Evolutionary conservation across 306 rosid genomes (phyloP), one percentile per base, ranked within the genome.

Genomic region (Dryas octopetala): DNA sequence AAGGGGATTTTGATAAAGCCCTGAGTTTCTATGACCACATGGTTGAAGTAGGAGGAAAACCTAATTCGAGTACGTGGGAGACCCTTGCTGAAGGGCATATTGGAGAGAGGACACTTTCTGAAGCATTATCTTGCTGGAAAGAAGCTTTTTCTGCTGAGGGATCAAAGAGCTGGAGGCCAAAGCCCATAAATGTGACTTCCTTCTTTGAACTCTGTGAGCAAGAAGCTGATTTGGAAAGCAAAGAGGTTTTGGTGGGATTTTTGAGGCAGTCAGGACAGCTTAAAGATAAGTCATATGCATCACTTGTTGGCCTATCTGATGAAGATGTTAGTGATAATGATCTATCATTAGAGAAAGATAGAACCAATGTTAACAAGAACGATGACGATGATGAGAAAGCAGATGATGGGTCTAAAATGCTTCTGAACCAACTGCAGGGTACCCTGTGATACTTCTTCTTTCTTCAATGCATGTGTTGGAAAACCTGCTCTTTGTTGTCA

Each of bases 1-100:
- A 84, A 1, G 87, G 91, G 6, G 43, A 82, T 73, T 73, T 77
- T 15, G 92, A 87, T 54, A 92, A 84, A 84, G 96, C 91, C 54
- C 57, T 73, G 43, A 68, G 74, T 76, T 87, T 90, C 79, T 83
- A 84, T 62, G 77, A 95, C 57, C 82, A 83, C 70, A 88, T 89
- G 89, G 71, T 47, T 62, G 81, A 90, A 60, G 85, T 59, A 49
- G 97, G 92, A 41, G 95, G 96, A 71, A 77, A 70, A 77, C 93
- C 97, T 13, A 95, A 95, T 74, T 84, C 99, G 2, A 87, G 73
- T 71, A 79, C 99, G 2, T 95, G 99, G 99, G 99, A 92, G 84
- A n/a, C 71, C 80, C 90, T 92, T 58, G 85, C 89, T n/a, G 92
- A 85, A 78, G 87, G 87, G 64, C 93, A 89, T 65, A 76, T 85